phyloP scores from a whole-genome alignment of 2,329 filamentous ascomycete genomes.

The Phaeosphaeriaceae sp. region DNA sequence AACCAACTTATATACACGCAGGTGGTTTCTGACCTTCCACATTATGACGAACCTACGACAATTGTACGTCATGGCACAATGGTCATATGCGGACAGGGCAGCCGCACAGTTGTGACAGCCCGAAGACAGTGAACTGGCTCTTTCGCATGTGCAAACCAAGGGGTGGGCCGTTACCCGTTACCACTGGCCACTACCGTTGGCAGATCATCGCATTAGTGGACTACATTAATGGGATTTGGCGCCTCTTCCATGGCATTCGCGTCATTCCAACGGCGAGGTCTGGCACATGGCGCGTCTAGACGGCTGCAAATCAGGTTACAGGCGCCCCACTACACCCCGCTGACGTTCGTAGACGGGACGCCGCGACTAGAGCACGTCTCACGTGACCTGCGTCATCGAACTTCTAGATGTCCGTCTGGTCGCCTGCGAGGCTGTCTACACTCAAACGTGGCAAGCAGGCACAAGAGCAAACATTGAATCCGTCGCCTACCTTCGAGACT shows the following conservation, averaged over 20 bases:
- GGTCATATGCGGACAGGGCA: slow-evolving; percentile 11
- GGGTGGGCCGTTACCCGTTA: slow-evolving; percentile 21
- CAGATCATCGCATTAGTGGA: slow-evolving; percentile 22
- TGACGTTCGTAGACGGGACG: slow-evolving; percentile 17
- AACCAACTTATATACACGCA: slow-evolving; percentile 31
- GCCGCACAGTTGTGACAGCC: slow-evolving; percentile 16
- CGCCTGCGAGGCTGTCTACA: neutral
- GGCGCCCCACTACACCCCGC: slow-evolving; percentile 22
- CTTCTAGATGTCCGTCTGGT: neutral
- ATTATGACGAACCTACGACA: slow-evolving; percentile 23
- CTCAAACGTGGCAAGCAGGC: slow-evolving; percentile 19
- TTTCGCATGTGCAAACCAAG: slow-evolving; percentile 20
- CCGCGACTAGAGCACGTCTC: slow-evolving; percentile 23
- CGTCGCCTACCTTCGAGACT: neutral
- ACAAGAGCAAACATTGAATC: slow-evolving; percentile 10
- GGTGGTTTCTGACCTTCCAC: slow-evolving; percentile 4
- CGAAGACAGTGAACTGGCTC: slow-evolving; percentile 10
- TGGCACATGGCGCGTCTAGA: slow-evolving; percentile 18
- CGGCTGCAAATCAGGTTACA: neutral
- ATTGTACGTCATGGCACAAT: slow-evolving; percentile 30
- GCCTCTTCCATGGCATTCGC: slow-evolving; percentile 30
- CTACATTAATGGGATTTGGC: slow-evolving; percentile 29
- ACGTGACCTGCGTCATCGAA: slow-evolving; percentile 24
- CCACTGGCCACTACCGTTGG: slow-evolving; percentile 30
- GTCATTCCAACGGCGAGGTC: slow-evolving; percentile 22